Evolutionary conservation across 306 rosid genomes (phyloP).

Genomic region (Medicago truncatula): MtrunA17r5.0-ANR NC_053048.1:45931001-45931500

Average conservation of each 20-base stretch:
- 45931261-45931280: no score
- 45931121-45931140: neutral
- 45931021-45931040: neutral
- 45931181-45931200: neutral
- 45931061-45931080: neutral
- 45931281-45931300: no score
- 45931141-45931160: conserved; percentile 41
- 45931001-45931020: no score
- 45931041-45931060: neutral
- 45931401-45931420: conserved; percentile 86
- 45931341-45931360: conserved; percentile 1
- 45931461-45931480: conserved; percentile 52
- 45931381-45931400: conserved; percentile 69
- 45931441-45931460: conserved; percentile 58
- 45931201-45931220: neutral
- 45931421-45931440: conserved; percentile 90
- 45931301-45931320: neutral
- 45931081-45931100: neutral
- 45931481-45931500: conserved; percentile 45
- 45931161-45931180: conserved; percentile 65
- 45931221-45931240: conserved; percentile 16
- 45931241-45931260: neutral
- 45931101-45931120: neutral
- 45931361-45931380: conserved; percentile 31
- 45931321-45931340: neutral